Conservation (phyloP, 2,329 filamentous ascomycete genomes). For the Epichloe sp. region DNA sequence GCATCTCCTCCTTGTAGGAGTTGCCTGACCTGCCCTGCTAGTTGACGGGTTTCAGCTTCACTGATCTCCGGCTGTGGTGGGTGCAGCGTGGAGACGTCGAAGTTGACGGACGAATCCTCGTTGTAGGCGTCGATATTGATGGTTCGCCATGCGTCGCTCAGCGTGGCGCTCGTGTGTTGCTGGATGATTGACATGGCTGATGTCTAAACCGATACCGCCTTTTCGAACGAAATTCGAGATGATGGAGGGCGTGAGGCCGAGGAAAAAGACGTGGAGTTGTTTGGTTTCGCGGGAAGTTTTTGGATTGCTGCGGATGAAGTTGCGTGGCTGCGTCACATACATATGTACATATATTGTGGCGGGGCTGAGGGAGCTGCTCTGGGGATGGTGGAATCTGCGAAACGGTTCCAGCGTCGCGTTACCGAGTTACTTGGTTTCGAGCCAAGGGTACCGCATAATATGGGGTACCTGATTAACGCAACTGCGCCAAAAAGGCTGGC, state of each 20-base stretch:
- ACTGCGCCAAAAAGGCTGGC: no score
- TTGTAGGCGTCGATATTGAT: slow-evolving; percentile 90
- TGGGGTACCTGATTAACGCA: no score
- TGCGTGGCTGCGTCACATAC: no score
- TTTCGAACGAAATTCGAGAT: background rate
- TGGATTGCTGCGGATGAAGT: no score
- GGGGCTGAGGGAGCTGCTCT: background rate
- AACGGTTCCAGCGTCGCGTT: no score
- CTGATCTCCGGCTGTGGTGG: slow-evolving; percentile 62
- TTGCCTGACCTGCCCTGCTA: slow-evolving; percentile 74
- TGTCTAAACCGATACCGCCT: background rate
- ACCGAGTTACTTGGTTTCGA: no score
- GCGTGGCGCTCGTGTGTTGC: slow-evolving; percentile 46
- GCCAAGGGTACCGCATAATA: background rate
- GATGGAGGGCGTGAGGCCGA: background rate
- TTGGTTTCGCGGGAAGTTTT: no score
- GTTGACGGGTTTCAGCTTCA: slow-evolving; percentile 64
- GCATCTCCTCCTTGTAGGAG: slow-evolving; percentile 74
- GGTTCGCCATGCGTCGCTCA: slow-evolving; percentile 62
- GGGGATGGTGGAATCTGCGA: background rate
- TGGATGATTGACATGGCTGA: slow-evolving; percentile 51
- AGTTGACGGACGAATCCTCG: slow-evolving; percentile 83
- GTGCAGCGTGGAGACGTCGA: slow-evolving; percentile 73
- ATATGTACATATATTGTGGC: background rate
- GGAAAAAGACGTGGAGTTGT: no score